Base-by-base conservation (phyloP, 306 rosid species). In the Trifolium fragiferum region DNA sequence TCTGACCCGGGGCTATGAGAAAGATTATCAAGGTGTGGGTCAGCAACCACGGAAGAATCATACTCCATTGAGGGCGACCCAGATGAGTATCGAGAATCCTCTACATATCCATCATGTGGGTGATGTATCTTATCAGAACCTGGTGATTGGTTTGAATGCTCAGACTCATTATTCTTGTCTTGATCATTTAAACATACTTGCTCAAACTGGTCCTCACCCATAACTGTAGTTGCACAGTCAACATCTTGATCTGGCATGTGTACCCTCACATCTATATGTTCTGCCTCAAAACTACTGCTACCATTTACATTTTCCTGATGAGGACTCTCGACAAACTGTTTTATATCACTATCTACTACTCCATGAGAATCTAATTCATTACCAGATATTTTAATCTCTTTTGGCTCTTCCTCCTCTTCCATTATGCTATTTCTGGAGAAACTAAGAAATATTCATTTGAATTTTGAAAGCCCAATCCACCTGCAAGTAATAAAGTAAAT, bases 111-210 rank as follows among this genome's bases (percentile, higher is more conserved):
- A 84, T 85, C 84, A 81, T 72, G 76, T 44, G 82, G 60, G 25
- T 44, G 77, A 60, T 84, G 86, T 76, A 76, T 80, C 82, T 75
- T 79, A 75, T 88, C 89, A 30, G 86, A 94, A 84, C 81, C 76
- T 19, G 92, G 80, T 38, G 86, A 86, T 66, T 41, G 83, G 65
- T 84, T 83, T 68, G 91, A 86, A 66, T 69, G 85, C 72, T 68
- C 75, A 66, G 25, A 76, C 67, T 79, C 86, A 43, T 79, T 81
- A 50, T 10, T 75, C 84, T 88, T 94, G 70, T 81, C 96, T 66
- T 88, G 92, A 74, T 94, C 99, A 74, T 84, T 91, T 80, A 94
- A 85, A 71, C 91, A 89, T 63, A 92, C 96, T 77, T 86, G 96
- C 89, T 92, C 97, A 84, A 94, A 94, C 59, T 88, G 95, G 49